These are phyloP conservation scores for Cladophialophora chaetospira DNA, from an alignment of 2,329 filamentous ascomycete species.

Conservation along the genomic window DNA sequence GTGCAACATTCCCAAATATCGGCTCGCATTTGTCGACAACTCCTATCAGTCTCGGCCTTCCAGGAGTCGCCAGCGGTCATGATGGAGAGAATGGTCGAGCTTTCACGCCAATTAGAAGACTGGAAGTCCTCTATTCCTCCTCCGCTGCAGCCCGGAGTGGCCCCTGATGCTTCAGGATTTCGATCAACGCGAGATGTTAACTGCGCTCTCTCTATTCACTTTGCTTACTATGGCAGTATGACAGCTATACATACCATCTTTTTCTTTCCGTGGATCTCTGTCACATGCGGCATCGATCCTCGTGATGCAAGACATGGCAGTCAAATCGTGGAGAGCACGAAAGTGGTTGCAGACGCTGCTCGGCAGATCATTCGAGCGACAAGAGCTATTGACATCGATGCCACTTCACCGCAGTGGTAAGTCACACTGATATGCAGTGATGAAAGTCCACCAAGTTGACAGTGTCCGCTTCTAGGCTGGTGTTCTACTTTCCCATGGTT, in stretches of 20 bases:
- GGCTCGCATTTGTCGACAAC: neutral
- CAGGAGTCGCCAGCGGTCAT: neutral
- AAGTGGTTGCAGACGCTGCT: slow-evolving; percentile 2
- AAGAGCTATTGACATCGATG: neutral
- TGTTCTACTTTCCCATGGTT: slow-evolving; percentile 15
- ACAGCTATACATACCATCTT: slow-evolving; percentile 1
- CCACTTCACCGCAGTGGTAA: slow-evolving; percentile 5
- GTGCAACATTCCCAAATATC: neutral
- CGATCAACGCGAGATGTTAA: neutral
- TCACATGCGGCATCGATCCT: neutral
- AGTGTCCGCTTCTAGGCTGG: neutral
- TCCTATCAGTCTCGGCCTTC: neutral
- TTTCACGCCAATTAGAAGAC: neutral
- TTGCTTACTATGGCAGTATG: slow-evolving; percentile 3
- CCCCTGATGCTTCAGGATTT: neutral
- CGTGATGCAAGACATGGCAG: neutral
- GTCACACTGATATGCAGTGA: neutral
- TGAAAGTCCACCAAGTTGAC: neutral
- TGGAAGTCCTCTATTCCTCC: neutral
- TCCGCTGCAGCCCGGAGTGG: neutral
- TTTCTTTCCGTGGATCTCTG: slow-evolving; percentile 7
- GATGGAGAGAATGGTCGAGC: neutral
- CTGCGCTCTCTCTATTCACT: neutral
- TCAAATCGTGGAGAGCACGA: neutral
- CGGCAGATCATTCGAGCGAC: slow-evolving; percentile 5